Conservation (phyloP, 2,329 filamentous ascomycete genomes). For the Fusarium sp. region DNA sequence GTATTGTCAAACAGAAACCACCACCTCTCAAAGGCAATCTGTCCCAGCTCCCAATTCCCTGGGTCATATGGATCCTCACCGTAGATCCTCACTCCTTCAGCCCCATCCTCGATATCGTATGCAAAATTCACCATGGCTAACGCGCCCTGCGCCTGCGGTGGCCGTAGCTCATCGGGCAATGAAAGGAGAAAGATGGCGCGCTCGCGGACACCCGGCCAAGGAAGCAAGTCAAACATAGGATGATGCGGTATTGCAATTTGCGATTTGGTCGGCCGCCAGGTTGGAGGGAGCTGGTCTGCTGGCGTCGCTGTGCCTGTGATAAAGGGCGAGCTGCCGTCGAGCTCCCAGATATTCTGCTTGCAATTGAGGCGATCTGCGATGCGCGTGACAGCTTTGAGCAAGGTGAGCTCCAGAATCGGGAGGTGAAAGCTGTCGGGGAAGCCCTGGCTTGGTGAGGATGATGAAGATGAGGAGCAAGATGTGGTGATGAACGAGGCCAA, state of each 20-base stretch:
- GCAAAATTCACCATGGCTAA: constrained; percentile 61
- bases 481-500: constrained; percentile 35
- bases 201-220: constrained; percentile 64
- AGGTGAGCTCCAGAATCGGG: constrained; percentile 57
- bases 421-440: constrained; percentile 60
- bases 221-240: constrained; percentile 65
- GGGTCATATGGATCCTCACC: constrained; percentile 59
- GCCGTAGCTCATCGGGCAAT: constrained; percentile 58
- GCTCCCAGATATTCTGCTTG: constrained; percentile 55
- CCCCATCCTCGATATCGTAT: constrained; percentile 65
- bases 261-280: constrained; percentile 60
- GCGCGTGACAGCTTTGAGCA: constrained; percentile 57
- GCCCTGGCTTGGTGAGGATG: constrained; percentile 35
- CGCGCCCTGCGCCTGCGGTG: constrained; percentile 55
- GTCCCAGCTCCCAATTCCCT: constrained; percentile 65
- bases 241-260: constrained; percentile 64
- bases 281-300: constrained; percentile 53
- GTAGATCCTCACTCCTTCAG: constrained; percentile 62
- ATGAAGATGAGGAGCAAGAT: constrained; percentile 20
- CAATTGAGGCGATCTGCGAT: constrained; percentile 59
- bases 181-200: constrained; percentile 61
- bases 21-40: constrained; percentile 66
- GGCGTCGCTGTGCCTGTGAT: constrained; percentile 44
- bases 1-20: constrained; percentile 67
- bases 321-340: constrained; percentile 59